Conservation (phyloP, 441 rosid species). For the Omphalea diandra region DNA sequence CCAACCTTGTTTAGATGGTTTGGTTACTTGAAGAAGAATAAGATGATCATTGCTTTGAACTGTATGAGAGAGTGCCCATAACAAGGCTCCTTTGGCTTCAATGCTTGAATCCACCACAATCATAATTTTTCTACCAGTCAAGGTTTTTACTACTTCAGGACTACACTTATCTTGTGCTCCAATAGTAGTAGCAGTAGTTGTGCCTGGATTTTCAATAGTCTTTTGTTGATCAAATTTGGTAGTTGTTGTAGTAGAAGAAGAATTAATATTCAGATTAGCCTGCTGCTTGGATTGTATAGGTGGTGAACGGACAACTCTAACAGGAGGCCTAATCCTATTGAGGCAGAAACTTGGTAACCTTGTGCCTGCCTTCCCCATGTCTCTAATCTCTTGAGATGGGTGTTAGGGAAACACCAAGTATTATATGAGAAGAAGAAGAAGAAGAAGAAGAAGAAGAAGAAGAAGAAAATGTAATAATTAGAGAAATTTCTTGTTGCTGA, state of each 20-base stretch:
- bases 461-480: conserved; percentile 19
- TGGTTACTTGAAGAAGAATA: conserved; percentile 62
- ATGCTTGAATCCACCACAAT: conserved; percentile 74
- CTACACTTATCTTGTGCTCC: conserved; percentile 22
- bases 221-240: conserved; percentile 20
- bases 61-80: conserved; percentile 87
- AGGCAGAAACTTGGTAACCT: conserved; percentile 71
- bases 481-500: not conserved
- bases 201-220: too few species aligned
- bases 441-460: too few species aligned
- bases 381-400: not conserved
- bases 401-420: not conserved
- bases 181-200: too few species aligned
- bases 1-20: conserved; percentile 55
- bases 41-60: conserved; percentile 69
- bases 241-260: not conserved
- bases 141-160: conserved; percentile 22
- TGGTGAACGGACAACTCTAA: conserved; percentile 73
- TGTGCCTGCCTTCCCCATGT: conserved; percentile 51
- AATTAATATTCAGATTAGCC: not conserved
- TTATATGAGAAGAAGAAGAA: conserved; percentile 21
- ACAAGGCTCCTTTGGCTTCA: conserved; percentile 78
- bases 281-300: conserved; percentile 49
- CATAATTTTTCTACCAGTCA: conserved; percentile 64
- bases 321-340: conserved; percentile 74